Percentiles rank a stretch among this genome's conserved stretches.
These are phyloP conservation scores for Phytophthora uliginosa DNA, from an alignment of 352 stramenopile genomes.

Conservation along the genomic window DNA sequence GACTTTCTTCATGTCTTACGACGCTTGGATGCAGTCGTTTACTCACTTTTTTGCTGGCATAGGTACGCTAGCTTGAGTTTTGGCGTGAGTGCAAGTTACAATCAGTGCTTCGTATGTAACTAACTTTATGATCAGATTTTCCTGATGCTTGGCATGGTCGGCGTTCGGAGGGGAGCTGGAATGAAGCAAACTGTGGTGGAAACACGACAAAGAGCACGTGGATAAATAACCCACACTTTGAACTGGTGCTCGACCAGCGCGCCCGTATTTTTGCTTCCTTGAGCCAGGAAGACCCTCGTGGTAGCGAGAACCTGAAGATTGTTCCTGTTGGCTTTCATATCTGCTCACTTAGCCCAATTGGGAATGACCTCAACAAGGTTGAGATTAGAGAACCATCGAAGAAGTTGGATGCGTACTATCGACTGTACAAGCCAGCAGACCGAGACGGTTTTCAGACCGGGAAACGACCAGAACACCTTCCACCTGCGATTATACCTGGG, in stretches of 20 bases:
- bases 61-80: slow-evolving; percentile 42
- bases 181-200: slow-evolving; percentile 78
- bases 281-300: slow-evolving; percentile 84
- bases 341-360: slow-evolving; percentile 58
- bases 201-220: slow-evolving; percentile 90
- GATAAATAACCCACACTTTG: slow-evolving; percentile 90
- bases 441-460: slow-evolving; percentile 70
- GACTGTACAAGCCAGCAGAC: slow-evolving; percentile 75
- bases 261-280: slow-evolving; percentile 79
- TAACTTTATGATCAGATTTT: slow-evolving; percentile 64
- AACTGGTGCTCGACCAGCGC: slow-evolving; percentile 71
- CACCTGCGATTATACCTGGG: slow-evolving; percentile 82
- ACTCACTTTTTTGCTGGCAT: slow-evolving; percentile 94
- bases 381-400: slow-evolving; percentile 75
- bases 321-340: slow-evolving; percentile 87
- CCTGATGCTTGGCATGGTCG: slow-evolving; percentile 88
- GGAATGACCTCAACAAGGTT: slow-evolving; percentile 46
- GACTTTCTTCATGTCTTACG: slow-evolving; percentile 94
- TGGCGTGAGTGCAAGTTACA: not conserved
- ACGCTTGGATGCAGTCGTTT: slow-evolving; percentile 91
- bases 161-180: slow-evolving; percentile 81
- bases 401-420: slow-evolving; percentile 76
- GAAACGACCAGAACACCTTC: slow-evolving; percentile 53
- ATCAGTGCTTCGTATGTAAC: not conserved
- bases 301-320: slow-evolving; percentile 77